Percentiles rank a stretch among this genome's conserved stretches.
These are phyloP conservation scores for Heterobasidion annosum DNA, from an alignment of 1,284 basidiomycete genomes.

Conservation along the genomic window DNA sequence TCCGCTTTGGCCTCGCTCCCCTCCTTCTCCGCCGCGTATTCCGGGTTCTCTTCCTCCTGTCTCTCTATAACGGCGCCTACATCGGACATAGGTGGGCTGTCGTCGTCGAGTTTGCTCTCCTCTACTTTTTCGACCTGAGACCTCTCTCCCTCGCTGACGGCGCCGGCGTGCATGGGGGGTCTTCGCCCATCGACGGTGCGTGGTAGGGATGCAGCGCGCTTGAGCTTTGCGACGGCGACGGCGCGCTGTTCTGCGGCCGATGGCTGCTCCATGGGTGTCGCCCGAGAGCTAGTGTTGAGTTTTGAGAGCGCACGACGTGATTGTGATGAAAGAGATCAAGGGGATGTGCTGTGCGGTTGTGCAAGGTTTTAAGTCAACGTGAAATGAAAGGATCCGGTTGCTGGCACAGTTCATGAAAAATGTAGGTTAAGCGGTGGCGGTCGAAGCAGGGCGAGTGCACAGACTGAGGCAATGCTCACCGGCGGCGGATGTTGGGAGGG, in stretches of 20 bases:
- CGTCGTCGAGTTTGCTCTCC: conserved; percentile 7
- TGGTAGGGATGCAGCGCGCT: conserved; percentile 81
- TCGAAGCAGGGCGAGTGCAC: too few species aligned
- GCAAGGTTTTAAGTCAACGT: not conserved
- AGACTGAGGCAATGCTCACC: too few species aligned
- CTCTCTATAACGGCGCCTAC: not conserved
- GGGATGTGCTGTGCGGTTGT: not conserved
- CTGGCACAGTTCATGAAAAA: too few species aligned
- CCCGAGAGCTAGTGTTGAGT: conserved; percentile 1
- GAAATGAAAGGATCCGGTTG: not conserved
- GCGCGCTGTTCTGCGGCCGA: conserved; percentile 66
- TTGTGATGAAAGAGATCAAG: not conserved
- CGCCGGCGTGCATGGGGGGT: conserved; percentile 74
- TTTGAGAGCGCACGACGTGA: not conserved
- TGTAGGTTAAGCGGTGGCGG: too few species aligned
- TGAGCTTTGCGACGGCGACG: conserved; percentile 81
- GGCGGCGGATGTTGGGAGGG: not conserved
- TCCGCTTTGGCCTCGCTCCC: conserved; percentile 12
- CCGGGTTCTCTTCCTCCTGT: conserved; percentile 1
- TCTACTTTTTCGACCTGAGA: conserved; percentile 22
- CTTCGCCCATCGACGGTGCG: conserved; percentile 81
- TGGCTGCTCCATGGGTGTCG: conserved; percentile 27
- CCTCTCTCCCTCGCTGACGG: conserved; percentile 69
- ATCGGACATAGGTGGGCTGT: conserved; percentile 5
- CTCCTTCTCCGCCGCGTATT: conserved; percentile 9